A percentile compares a stretch with the other conserved stretches of the same genome.
These are phyloP conservation scores for Galerina sulciceps DNA, from an alignment of 768 basidiomycete genomes.

Conservation along the genomic window DNA sequence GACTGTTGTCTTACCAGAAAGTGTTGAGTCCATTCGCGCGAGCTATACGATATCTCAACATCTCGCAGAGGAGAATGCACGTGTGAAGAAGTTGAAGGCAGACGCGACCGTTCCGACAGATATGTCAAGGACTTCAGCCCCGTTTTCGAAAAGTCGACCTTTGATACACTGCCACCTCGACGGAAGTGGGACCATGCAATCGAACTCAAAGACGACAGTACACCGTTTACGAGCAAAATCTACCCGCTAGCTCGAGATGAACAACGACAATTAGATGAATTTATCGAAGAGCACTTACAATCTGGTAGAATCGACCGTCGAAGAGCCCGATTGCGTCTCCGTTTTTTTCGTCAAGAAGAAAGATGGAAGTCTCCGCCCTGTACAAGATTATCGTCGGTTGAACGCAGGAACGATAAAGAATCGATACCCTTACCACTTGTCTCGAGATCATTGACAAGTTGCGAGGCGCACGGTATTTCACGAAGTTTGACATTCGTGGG, in stretches of 20 bases:
- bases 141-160: conserved; percentile 14
- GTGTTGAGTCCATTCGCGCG: neutral
- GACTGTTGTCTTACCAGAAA: conserved; percentile 3
- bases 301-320: conserved; percentile 27
- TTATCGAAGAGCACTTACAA: neutral
- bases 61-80: neutral
- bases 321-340: conserved; percentile 29
- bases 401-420: conserved; percentile 33
- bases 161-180: conserved; percentile 17
- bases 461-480: conserved; percentile 27
- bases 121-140: conserved; percentile 14
- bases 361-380: conserved; percentile 16
- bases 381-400: conserved; percentile 31
- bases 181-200: conserved; percentile 39
- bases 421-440: conserved; percentile 30
- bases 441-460: conserved; percentile 29
- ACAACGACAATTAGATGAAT: neutral
- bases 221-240: conserved; percentile 26
- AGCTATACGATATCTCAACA: neutral
- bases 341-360: conserved; percentile 9
- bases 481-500: conserved; percentile 42
- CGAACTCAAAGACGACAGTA: conserved; percentile 30
- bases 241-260: neutral
- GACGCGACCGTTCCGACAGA: neutral
- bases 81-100: neutral